Evolutionary conservation across 495 filamentous ascomycete genomes (phyloP), one percentile per base, ranked within the genome.

Genomic region (Bacidia rubella): DNA sequence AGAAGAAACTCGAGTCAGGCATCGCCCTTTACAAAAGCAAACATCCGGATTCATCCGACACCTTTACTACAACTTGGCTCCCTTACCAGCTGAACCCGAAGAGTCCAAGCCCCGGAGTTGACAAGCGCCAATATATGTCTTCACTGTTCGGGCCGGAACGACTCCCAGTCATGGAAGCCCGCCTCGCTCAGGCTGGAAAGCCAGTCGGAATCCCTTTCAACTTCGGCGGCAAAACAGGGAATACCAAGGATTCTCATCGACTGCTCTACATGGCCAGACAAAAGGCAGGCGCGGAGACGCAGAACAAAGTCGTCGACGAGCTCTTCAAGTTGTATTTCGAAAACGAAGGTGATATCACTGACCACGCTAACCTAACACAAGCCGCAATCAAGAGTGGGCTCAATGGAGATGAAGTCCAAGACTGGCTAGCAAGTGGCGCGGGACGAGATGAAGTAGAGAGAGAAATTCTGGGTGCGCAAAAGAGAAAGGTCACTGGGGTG

Each of bases 71-170:
- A 0, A 74, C 70, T 51, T 94, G 84, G 84, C 72, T 75, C 47
- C 82, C 88, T 0, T 95, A 81, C 73, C 88, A 90, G 60, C 77
- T 95, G 21, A 82, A 87, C 62, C 83, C 85, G 0, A 65, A 73
- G 38, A 69, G 78, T 0, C 75, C 85, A 2, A 70, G 69, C 3
- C 68, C 58, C 51, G 72, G 77, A 42, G 54, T 78, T 48, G 72
- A 80, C 63, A 87, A 86, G 58, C 57, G 52, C 3, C 65, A 67
- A 25, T 73, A 70, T 63, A 83, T 79, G 64, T 54, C 59, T 15
- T 26, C 42, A 20, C 78, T 74, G 38, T 85, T 86, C 67, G 81
- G 81, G n/a, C 64, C 68, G 0, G 76, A 76, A 21, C 76, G 81
- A 12, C 60, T 73, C 2, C 54, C 64, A 1, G 71, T 75, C 54